phyloP scores from a whole-genome alignment of 1,139 yeast genomes.

The Hyphopichia buzzinii region DNA sequence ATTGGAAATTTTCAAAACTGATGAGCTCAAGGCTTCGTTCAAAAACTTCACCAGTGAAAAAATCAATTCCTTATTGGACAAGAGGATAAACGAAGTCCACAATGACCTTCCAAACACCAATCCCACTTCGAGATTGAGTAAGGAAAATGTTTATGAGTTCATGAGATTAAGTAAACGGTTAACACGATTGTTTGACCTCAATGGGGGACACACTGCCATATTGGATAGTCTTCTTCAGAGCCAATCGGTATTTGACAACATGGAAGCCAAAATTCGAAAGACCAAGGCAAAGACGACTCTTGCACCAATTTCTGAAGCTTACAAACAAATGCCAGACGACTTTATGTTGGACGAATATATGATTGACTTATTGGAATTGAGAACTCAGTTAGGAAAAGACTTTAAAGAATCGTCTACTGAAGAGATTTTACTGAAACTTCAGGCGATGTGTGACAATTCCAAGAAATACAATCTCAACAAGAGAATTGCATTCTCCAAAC shows the following conservation, averaged over 20 bases:
- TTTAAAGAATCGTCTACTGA: slow-evolving; percentile 14
- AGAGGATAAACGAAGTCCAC: slow-evolving; percentile 11
- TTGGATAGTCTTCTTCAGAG: slow-evolving; percentile 31
- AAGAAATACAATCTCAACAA: slow-evolving; percentile 14
- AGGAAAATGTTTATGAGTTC: slow-evolving; percentile 16
- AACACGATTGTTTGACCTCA: slow-evolving; percentile 20
- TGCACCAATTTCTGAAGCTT: slow-evolving; percentile 9
- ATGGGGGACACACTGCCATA: slow-evolving; percentile 31
- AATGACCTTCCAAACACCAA: slow-evolving; percentile 2
- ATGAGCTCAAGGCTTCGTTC: slow-evolving; percentile 16
- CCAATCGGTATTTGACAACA: slow-evolving; percentile 21
- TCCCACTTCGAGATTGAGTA: not conserved
- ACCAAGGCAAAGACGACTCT: slow-evolving; percentile 4
- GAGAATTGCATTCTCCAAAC: slow-evolving; percentile 22
- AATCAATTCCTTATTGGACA: slow-evolving; percentile 1
- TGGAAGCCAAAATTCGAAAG: slow-evolving; percentile 16
- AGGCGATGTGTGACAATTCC: slow-evolving; percentile 11
- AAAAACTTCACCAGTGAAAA: slow-evolving; percentile 8
- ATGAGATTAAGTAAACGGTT: slow-evolving; percentile 21
- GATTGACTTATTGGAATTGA: slow-evolving; percentile 30
- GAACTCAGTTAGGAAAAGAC: slow-evolving; percentile 17
- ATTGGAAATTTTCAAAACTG: slow-evolving; percentile 16
- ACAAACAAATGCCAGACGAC: slow-evolving; percentile 38
- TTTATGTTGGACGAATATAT: slow-evolving; percentile 34
- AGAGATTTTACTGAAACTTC: slow-evolving; percentile 13